Evolutionary conservation across 2,329 filamentous ascomycete genomes (phyloP).

Genomic region (Teratosphaeriaceae sp.): DNA sequence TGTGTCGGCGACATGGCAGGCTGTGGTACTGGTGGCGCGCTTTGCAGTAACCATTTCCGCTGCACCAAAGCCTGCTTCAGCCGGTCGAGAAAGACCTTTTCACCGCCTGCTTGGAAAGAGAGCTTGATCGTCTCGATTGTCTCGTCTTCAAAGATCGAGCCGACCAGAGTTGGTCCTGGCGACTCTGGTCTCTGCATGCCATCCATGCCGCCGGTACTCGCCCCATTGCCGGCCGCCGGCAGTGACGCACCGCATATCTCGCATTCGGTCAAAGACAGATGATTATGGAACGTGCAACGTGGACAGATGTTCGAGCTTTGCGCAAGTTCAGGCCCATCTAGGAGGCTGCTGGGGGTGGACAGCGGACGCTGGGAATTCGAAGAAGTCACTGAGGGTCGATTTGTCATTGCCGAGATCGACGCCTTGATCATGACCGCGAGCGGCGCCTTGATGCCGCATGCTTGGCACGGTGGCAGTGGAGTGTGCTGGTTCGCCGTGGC

Average conservation of each 20-base stretch:
- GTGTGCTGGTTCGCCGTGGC: slow-evolving; percentile 71
- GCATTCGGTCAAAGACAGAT: slow-evolving; percentile 76
- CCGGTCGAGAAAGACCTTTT: slow-evolving; percentile 82
- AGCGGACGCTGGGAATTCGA: neutral
- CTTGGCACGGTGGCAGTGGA: slow-evolving; percentile 76
- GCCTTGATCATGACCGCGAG: slow-evolving; percentile 80
- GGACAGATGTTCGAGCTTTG: slow-evolving; percentile 50
- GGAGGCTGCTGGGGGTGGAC: neutral
- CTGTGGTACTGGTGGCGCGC: slow-evolving; percentile 79
- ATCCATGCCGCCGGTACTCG: slow-evolving; percentile 26
- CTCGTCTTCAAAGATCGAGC: slow-evolving; percentile 46
- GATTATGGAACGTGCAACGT: slow-evolving; percentile 88
- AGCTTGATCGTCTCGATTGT: slow-evolving; percentile 75
- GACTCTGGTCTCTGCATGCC: slow-evolving; percentile 56
- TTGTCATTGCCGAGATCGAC: slow-evolving; percentile 67
- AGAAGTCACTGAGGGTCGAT: slow-evolving; percentile 34
- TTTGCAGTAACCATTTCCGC: slow-evolving; percentile 88
- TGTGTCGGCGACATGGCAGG: slow-evolving; percentile 36
- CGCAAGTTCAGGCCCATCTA: neutral
- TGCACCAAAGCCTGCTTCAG: slow-evolving; percentile 84
- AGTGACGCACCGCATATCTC: slow-evolving; percentile 86
- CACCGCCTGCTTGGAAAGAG: slow-evolving; percentile 83
- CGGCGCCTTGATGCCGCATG: slow-evolving; percentile 89
- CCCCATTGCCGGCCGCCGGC: slow-evolving; percentile 39
- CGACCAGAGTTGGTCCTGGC: slow-evolving; percentile 61